Evolutionary conservation across 1,284 basidiomycete species (phyloP), one percentile per base, ranked within the genome.

Genomic region (Fomitopsis betulina): DNA sequence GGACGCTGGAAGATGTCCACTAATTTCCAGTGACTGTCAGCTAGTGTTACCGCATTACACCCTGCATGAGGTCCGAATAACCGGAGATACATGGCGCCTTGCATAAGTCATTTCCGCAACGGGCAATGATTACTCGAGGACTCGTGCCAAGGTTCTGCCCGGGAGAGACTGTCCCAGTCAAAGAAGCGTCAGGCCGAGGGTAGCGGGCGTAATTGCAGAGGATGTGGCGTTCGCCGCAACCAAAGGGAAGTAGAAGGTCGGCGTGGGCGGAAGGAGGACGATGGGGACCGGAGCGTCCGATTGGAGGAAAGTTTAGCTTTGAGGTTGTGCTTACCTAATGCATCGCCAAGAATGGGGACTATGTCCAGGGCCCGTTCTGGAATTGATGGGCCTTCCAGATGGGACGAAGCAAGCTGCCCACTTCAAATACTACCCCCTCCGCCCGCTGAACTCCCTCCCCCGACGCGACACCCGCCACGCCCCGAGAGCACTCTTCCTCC

Each of bases 351-450:
- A 27, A 35, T 33, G 45, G 54, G 27, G n/a, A 25, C 5, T 37
- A 56, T 55, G 47, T 43, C 54, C 43, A 42, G 35, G 43, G 33
- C 25, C 33, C 25, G 27, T 56, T 56, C 54, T 47, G 43, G 45
- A 47, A 43, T 33, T 56, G 55, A 56, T 56, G 55, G 19, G 47
- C 30, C 49, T 35, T 35, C 49, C 32, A 57, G 43, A 39, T 50
- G 45, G 27, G 33, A 38, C 47, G 45, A 50, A 57, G 37, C 17
- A 25, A 17, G 21, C 54, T 42, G 54, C 54, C 37, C 49, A 30
- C 15, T 51, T 57, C 55, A 57, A 57, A 57, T 57, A 57, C 49
- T 37, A 45, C 55, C 32, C 9, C 43, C 8, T 45, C 21, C 32
- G 45, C 23, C 32, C 49, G 49, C 32, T 17, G 6, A 37, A 21